Percentiles rank a stretch among this genome's conserved stretches.
phyloP scores from a whole-genome alignment of 2,329 filamentous ascomycete genomes.

The Trichoderma atrobrunneum region DNA sequence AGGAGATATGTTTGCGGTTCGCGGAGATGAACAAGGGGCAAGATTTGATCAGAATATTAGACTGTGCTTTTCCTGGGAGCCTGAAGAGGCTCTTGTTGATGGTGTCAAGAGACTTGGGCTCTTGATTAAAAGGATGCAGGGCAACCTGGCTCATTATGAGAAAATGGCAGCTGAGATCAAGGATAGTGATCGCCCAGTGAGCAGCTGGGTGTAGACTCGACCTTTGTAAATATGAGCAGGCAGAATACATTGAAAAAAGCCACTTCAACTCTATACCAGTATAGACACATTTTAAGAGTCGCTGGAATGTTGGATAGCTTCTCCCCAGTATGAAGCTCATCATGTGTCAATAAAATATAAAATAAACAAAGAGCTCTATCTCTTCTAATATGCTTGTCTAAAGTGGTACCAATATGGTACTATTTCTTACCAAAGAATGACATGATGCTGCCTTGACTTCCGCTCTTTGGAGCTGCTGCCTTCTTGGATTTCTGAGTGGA shows the following conservation, averaged over 20 bases:
- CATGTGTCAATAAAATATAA: neutral
- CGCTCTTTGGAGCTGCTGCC: conserved; percentile 45
- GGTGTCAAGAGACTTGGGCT: conserved; percentile 62
- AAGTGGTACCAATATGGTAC: conserved; percentile 30
- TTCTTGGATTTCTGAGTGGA: conserved; percentile 55
- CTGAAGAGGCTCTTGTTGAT: conserved; percentile 62
- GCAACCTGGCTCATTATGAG: conserved; percentile 30
- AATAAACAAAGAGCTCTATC: neutral
- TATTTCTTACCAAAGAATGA: conserved; percentile 86
- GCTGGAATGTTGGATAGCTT: neutral
- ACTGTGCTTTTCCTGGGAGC: conserved; percentile 71
- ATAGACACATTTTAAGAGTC: neutral
- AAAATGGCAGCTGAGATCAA: neutral
- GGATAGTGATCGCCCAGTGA: neutral
- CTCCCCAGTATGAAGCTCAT: neutral
- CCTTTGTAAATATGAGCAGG: neutral
- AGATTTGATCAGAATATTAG: conserved; percentile 60
- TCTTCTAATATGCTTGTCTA: neutral
- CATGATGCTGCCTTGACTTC: conserved; percentile 78
- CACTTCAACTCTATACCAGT: neutral
- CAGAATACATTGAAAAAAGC: neutral
- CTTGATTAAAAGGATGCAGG: conserved; percentile 39
- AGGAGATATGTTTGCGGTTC: conserved; percentile 68
- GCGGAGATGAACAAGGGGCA: conserved; percentile 51
- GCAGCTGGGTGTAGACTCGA: neutral